These are phyloP conservation scores for Backusella tuberculispora DNA, from an alignment of 192 early-diverging fungal genomes.

Conservation along the genomic window DNA sequence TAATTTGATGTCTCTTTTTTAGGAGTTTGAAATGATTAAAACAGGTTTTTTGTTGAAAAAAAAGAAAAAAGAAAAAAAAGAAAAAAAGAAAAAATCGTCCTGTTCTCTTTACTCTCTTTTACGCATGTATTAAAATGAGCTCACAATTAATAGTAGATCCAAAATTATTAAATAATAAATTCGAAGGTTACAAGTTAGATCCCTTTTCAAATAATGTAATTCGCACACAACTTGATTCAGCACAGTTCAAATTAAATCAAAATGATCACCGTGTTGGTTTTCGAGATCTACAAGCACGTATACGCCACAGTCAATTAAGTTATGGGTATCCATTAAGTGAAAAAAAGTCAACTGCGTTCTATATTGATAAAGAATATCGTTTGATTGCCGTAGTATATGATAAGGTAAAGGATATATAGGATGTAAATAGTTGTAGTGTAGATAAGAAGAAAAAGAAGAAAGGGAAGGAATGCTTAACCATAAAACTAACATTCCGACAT, in stretches of 20 bases:
- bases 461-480: too few relatives aligned
- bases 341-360: slow-evolving; percentile 33
- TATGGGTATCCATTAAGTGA: slow-evolving; percentile 42
- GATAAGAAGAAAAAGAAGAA: not conserved
- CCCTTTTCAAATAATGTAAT: slow-evolving; percentile 49
- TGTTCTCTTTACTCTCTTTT: not conserved
- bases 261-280: slow-evolving; percentile 58
- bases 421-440: too few relatives aligned
- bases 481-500: not conserved
- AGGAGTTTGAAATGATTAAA: not conserved
- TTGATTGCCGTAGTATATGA: slow-evolving; percentile 44
- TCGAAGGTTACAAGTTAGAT: slow-evolving; percentile 76
- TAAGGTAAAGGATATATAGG: slow-evolving; percentile 32
- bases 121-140: not conserved
- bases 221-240: slow-evolving; percentile 33
- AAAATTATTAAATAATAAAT: slow-evolving; percentile 59
- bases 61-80: too few relatives aligned
- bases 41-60: not conserved
- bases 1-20: too few relatives aligned
- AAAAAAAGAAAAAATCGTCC: too few relatives aligned
- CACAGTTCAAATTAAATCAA: slow-evolving; percentile 44
- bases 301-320: slow-evolving; percentile 69
- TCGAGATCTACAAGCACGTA: slow-evolving; percentile 62
- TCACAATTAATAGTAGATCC: slow-evolving; percentile 33
- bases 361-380: slow-evolving; percentile 41